Base-by-base conservation (phyloP, 2,329 filamentous ascomycete genomes). In the Cadophora luteo-olivacea region DNA sequence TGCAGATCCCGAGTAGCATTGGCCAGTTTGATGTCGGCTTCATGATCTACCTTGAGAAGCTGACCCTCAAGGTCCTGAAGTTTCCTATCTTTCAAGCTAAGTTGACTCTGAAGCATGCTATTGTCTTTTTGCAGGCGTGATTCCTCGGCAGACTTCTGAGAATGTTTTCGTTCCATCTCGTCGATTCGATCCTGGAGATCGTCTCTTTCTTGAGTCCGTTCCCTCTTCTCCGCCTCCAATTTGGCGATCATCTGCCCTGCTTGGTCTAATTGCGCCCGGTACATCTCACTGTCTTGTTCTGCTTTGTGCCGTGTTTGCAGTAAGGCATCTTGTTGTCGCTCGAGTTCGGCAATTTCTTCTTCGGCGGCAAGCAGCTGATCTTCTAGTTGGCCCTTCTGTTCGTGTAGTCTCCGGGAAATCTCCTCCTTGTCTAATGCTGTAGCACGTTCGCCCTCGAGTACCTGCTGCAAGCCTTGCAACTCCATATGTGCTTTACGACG, bases 391-490 rank as follows among this genome's bases (percentile, higher is more conserved):
- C 89, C 86, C 80, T 99, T 96, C n/a, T 96, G 91, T 64, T 91
- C 83, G 77, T 97, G 96, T 25, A 99, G 84, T n/a, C 97, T 89
- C 78, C 95, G 97, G 84, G 98, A 99, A 69, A 99, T 99, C 76
- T 99, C 96, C 78, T 99, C 97, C 79, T 99, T 99, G 80, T 99
- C 96, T 5, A 99, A 83, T 0, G 96, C 96, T 52, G 99, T 85
- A n/a, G 95, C 93, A 61, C 96, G 89, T 80, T 99, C 97, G 73
- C 94, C 97, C 79, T 99, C 97, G 1, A 99, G 85, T 0, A 93
- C 97, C 75, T 98, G 93, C 78, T 97, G 94, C 58, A 98, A 92
- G 38, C 92, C 90, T 73, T 94, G 88, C 76, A 97, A 91, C 76
- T 99, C 96, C 16, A 90, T 85, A 74, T 98, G 92, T 1, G 93